phyloP scores from a whole-genome alignment of 2,329 filamentous ascomycete species.

The Penicillium sclerotigenum region DNA sequence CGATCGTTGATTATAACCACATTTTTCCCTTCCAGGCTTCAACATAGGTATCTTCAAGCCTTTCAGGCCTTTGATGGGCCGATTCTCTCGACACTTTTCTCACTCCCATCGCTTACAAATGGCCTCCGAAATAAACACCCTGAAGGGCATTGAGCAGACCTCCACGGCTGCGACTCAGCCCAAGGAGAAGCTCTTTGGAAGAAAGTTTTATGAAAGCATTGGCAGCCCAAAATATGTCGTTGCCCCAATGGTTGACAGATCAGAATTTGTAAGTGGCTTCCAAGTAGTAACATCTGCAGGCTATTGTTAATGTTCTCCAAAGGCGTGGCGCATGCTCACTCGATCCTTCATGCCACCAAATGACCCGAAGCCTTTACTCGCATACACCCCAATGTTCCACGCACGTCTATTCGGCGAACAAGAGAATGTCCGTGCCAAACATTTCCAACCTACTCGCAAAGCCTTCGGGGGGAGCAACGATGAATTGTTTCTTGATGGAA shows the following conservation, averaged over 20 bases:
- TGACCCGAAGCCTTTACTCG: constrained; percentile 65
- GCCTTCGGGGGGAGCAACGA: constrained; percentile 28
- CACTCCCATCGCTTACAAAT: constrained; percentile 23
- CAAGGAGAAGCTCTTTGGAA: constrained; percentile 68
- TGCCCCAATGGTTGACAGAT: constrained; percentile 97
- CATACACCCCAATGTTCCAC: constrained; percentile 96
- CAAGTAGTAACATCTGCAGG: neutral
- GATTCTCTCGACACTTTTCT: constrained; percentile 9
- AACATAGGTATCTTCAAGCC: constrained; percentile 33
- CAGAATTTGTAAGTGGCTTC: constrained; percentile 74
- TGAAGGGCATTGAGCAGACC: constrained; percentile 19
- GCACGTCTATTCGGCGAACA: constrained; percentile 80
- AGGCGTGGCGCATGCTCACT: constrained; percentile 97
- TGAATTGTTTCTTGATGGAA: constrained; percentile 72
- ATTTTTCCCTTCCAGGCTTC: constrained; percentile 8
- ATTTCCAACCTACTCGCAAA: constrained; percentile 68
- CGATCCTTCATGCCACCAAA: constrained; percentile 78
- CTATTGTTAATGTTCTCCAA: constrained; percentile 12
- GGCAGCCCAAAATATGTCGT: constrained; percentile 87
- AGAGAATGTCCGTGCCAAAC: constrained; percentile 69
- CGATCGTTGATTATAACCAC: constrained; percentile 4
- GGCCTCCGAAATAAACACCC: constrained; percentile 21
- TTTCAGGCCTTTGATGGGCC: constrained; percentile 31
- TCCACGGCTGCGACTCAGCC: constrained; percentile 16
- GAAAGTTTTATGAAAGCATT: constrained; percentile 92